Base-by-base conservation (phyloP, 768 basidiomycete genomes). In the Agaricus sinodeliciosus region DNA sequence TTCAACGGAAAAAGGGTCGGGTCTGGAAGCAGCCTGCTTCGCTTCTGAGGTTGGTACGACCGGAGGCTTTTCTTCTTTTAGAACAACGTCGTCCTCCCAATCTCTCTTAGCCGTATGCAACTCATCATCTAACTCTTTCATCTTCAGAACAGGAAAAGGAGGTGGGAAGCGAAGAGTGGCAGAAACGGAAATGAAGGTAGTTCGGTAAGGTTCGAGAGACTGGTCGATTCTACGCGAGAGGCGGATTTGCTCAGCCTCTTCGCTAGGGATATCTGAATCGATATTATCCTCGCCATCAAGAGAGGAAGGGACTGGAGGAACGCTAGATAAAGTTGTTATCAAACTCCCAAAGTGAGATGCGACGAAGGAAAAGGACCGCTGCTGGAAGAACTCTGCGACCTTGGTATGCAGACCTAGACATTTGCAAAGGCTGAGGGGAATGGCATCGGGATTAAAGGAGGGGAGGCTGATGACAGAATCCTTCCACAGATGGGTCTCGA, bases 401-500 rank as follows among this genome's bases (percentile, higher is more conserved):
- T 67, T 48, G 54, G 43, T 59, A 49, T 58, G 65, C 51, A 57
- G 66, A 51, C 57, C 64, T 48, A 56, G 65, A 19, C 35, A 67
- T 59, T 25, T 64, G 51, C 65, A 57, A 34, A 54, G 27, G 18
- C 73, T 55, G 2, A 72, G 61, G 19, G 89, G 87, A 9, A 82
- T 77, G 6, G 90, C 87, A 55, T 84, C 80, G 31, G 74, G 60
- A 48, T 82, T 79, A 57, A 90, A 76, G 7, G 78, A 72, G 11
- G 87, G 87, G 22, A 90, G 64, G 0, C 84, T 84, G 55, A 91
- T 86, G 51, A 91, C 81, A 16, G 84, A 88, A 62, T 93, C 89
- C 66, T 88, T 91, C 91, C 90, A 92, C n/a, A 93, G 74, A 62
- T 90, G 88, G 0, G 89, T 91, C 71, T 99, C 95, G 63, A 96